Base-by-base conservation (phyloP, 202 grass and related monocot genomes). In the Setaria italica region DNA sequence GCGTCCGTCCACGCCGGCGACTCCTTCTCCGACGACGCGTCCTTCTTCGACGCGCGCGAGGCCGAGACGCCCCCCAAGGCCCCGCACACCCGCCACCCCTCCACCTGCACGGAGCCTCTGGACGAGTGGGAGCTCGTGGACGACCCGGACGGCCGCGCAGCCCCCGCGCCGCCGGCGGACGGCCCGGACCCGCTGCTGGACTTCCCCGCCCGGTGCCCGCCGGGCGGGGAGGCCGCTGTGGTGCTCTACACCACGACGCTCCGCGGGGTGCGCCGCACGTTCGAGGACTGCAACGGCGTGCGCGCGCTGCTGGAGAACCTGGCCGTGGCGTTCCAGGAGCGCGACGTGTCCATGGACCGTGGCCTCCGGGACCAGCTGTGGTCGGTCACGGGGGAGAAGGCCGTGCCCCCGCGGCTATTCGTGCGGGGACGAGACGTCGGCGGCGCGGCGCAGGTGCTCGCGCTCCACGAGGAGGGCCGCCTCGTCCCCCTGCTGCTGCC, bases 331-430 rank as follows among this genome's bases (percentile, higher is more conserved):
- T 80, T 95, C 88, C 90, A 99, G 68, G 96, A 99, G 73, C 85
- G 96, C 12, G 96, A 99, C 82, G 90, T 99, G 42, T 99, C 96
- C 65, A 92, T 99, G 96, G 93, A 95, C 84, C 76, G 87, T 9
- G 96, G 91, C 1, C 94, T 92, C 80, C 82, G 90, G 77, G 96
- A 94, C 79, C 90, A 99, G 86, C 88, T 99, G 66, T 92, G 88
- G 88, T 57, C 58, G 46, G 43, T 67, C 6, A n/a, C 76, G 2
- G 93, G 79, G 11, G 89, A 89, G 60, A 81, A 66, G 59, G 90
- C 90, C 29, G 89, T 88, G 9, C 93, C 92, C 1, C 96, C 96
- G 41, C 82, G 90, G 21, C 84, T 99, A 51, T 99, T 99, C 85
- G 90, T 90, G 21, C 82, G 80, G n/a, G 93, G 96, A 4, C 89